A percentile compares a stretch with the other conserved stretches of the same genome.
Conservation (phyloP, 2,329 filamentous ascomycete genomes). For the Drechmeria coniospora region DNA sequence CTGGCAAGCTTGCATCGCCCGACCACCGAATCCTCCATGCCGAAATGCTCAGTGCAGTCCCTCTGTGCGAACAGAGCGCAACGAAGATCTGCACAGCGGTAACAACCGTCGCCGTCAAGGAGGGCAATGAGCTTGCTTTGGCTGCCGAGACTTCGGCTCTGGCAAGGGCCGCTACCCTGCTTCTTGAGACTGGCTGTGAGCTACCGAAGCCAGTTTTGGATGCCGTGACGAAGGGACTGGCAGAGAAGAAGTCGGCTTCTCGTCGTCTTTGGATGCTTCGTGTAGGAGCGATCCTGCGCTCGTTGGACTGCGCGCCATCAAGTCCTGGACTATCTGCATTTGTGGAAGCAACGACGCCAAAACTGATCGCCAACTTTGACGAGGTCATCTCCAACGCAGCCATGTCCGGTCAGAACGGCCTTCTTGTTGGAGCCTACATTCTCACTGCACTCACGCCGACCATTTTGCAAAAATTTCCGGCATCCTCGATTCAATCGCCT, state of each 20-base stretch:
- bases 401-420: conserved; percentile 63
- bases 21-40: conserved; percentile 76
- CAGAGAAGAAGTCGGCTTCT: conserved; percentile 68
- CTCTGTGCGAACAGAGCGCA: conserved; percentile 44
- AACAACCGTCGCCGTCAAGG: conserved; percentile 57
- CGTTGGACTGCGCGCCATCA: conserved; percentile 27
- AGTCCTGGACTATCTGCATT: conserved; percentile 33
- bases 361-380: conserved; percentile 54
- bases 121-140: conserved; percentile 75
- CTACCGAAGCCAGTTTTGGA: conserved; percentile 54
- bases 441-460: conserved; percentile 48
- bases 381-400: conserved; percentile 68
- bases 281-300: conserved; percentile 54
- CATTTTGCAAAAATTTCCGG: conserved; percentile 37
- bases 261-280: conserved; percentile 70
- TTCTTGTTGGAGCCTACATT: conserved; percentile 68
- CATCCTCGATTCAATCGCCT: conserved; percentile 25
- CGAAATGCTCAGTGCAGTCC: conserved; percentile 57
- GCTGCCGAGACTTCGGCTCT: conserved; percentile 61
- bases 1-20: conserved; percentile 66
- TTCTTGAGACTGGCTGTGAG: conserved; percentile 44
- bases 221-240: conserved; percentile 62
- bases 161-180: conserved; percentile 44
- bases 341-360: conserved; percentile 34
- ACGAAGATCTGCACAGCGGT: conserved; percentile 52